A percentile compares a stretch with the other conserved stretches of the same genome.
These are phyloP conservation scores for Selenicereus undatus DNA, from an alignment of 148 eudicot genomes.

Conservation along the genomic window DNA sequence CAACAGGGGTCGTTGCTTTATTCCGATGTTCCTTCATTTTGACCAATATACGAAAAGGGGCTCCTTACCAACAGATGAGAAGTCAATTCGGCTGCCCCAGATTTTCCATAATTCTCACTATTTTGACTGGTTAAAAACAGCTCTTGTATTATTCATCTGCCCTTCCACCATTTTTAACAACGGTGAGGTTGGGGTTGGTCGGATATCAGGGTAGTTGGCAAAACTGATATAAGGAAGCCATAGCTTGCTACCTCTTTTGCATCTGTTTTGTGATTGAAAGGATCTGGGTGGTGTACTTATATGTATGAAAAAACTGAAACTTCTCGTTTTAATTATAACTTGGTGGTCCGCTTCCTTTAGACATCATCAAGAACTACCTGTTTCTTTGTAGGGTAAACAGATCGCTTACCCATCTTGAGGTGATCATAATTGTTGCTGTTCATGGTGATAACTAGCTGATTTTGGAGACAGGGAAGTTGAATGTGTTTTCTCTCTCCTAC, in stretches of 20 bases:
- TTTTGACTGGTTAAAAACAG: conserved; percentile 2
- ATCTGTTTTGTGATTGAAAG: not conserved
- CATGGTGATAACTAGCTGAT: too few species aligned
- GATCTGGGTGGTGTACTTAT: not conserved
- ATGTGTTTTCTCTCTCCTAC: too few species aligned
- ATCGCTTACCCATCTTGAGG: too few species aligned
- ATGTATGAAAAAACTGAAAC: too few species aligned
- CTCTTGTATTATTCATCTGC: not conserved
- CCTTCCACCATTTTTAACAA: not conserved
- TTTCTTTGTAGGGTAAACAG: too few species aligned
- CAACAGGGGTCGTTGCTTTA: conserved; percentile 54
- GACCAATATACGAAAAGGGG: not conserved
- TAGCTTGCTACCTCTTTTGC: not conserved
- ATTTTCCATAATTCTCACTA: not conserved
- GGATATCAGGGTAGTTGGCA: not conserved
- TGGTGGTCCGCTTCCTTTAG: too few species aligned
- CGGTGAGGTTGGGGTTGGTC: not conserved
- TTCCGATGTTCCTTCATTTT: conserved; percentile 31
- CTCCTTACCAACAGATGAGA: not conserved
- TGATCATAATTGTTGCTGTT: too few species aligned
- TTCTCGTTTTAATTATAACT: too few species aligned
- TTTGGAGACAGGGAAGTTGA: too few species aligned
- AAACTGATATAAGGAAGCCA: not conserved
- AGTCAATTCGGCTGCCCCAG: not conserved
- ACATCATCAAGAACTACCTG: too few species aligned